Evolutionary conservation across 345 rosid species (phyloP).

Genomic region (Eutrema heterophyllum): DNA sequence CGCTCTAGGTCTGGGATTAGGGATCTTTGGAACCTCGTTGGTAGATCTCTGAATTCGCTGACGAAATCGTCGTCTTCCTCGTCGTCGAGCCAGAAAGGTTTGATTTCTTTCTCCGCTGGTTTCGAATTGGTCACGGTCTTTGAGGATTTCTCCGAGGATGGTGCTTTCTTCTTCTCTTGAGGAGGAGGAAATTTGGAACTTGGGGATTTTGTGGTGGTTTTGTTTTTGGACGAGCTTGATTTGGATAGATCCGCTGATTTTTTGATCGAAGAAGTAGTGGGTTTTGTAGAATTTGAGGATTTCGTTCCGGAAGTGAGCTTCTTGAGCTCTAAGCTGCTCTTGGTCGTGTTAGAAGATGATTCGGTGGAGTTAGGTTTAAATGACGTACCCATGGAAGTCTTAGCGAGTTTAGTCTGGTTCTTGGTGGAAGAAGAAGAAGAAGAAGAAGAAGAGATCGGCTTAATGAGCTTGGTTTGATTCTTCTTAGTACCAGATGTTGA

Average conservation of each 20-base stretch:
- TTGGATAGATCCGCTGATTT: slow-evolving; percentile 57
- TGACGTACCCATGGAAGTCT: slow-evolving; percentile 19
- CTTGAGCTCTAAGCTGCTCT: slow-evolving; percentile 39
- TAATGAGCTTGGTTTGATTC: slow-evolving; percentile 52
- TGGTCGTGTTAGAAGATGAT: slow-evolving; percentile 13
- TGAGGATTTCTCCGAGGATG: slow-evolving; percentile 15
- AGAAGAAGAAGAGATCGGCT: slow-evolving; percentile 21
- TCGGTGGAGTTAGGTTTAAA: slow-evolving; percentile 51
- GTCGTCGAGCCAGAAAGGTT: slow-evolving; percentile 54
- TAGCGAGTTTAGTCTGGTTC: slow-evolving; percentile 47
- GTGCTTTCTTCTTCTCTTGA: slow-evolving; percentile 34
- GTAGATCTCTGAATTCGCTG: slow-evolving; percentile 71
- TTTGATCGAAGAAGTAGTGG: slow-evolving; percentile 24
- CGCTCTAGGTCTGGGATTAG: slow-evolving; percentile 75
- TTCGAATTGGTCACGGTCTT: slow-evolving; percentile 33
- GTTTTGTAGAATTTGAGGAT: slow-evolving; percentile 39
- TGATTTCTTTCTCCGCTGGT: slow-evolving; percentile 25
- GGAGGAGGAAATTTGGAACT: slow-evolving; percentile 19
- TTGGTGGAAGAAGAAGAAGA: slow-evolving; percentile 35
- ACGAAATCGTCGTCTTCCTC: slow-evolving; percentile 63
- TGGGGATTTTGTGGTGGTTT: slow-evolving; percentile 41
- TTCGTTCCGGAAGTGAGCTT: slow-evolving; percentile 44
- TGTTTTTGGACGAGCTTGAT: slow-evolving; percentile 44
- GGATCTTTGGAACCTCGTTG: slow-evolving; percentile 60
- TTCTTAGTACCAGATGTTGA: slow-evolving; percentile 27